phyloP scores from a whole-genome alignment of 805 yeast species.

The Monosporozyma yasuniensis region DNA sequence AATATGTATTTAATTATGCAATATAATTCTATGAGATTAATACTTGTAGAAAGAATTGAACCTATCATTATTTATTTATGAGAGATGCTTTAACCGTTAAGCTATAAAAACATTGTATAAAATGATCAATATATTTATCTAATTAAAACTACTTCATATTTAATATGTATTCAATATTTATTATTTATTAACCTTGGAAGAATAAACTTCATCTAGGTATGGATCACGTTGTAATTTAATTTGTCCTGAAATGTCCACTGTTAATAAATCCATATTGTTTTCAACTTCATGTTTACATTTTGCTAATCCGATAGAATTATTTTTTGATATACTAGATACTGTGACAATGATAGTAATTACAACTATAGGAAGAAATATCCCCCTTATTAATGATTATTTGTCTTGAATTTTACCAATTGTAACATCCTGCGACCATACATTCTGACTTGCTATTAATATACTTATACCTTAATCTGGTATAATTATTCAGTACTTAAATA shows the following conservation, averaged over 20 bases:
- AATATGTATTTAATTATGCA: not conserved
- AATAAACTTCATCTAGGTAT: slow-evolving; percentile 4
- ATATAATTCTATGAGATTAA: too few species aligned
- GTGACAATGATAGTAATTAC: not conserved
- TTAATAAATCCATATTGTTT: slow-evolving; percentile 7
- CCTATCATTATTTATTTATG: too few species aligned
- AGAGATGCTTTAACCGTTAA: too few species aligned
- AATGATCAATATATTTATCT: too few species aligned
- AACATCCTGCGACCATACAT: not conserved
- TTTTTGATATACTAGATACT: not conserved
- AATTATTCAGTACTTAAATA: too few species aligned
- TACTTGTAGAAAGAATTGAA: too few species aligned
- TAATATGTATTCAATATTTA: too few species aligned
- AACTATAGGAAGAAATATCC: not conserved
- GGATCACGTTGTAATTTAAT: slow-evolving; percentile 4
- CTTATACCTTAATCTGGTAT: too few species aligned
- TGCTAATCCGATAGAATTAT: not conserved
- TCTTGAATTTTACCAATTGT: not conserved
- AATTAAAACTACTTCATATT: too few species aligned
- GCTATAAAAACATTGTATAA: too few species aligned
- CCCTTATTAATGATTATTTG: not conserved
- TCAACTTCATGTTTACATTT: not conserved
- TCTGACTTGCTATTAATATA: not conserved
- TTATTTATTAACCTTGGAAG: too few species aligned
- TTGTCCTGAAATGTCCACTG: slow-evolving; percentile 6